Evolutionary conservation across 83 land plant species (phyloP), one percentile per base, ranked within the genome.

Genomic region (Larix sibirica): DNA sequence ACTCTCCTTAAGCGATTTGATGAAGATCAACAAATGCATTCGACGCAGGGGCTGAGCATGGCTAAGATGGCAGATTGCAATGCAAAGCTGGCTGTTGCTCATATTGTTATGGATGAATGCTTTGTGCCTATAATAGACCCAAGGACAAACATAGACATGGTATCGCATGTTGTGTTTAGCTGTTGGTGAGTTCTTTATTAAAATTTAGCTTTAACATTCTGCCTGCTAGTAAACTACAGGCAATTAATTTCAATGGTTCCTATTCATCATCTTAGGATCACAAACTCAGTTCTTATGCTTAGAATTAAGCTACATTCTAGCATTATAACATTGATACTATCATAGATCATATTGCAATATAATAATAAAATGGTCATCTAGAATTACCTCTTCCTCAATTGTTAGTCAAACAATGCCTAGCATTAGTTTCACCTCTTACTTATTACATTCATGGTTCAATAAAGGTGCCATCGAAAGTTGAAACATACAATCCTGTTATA

Each of bases 121-220:
- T 89, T 89, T 63, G 24, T 59, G 9, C 82, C 86, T 12, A 63
- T 78, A 14, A 61, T 82, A 23, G 91, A 89, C 28, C 69, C 77
- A 13, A 76, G 71, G 18, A 89, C 86, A 3, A 42, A 62, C 24
- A 56, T 89, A 20, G 80, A 86, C 31, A 47, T 89, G 33, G 54
- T 84, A 31, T 64, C 77, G 17, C 77, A 82, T 82, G 88, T 86
- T 1, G 77, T 89, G 13, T 95, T 91, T 58, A 93, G 86, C 71
- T 91, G 90, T 83, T 93, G 94, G 94, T 95, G 86, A 83, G 96
- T 65, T 21, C 1, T n/a, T 65, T 65, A 65, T 65, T 65, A 65
- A 21, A 14, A 65, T 63, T 63, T 20, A 20, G 1, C 10, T 65
- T 21, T n/a, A 24, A 65, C 23, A 65, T n/a, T 21, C 12, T n/a